Conservation (phyloP, 441 rosid genomes). For the Aleurites moluccanus region DNA sequence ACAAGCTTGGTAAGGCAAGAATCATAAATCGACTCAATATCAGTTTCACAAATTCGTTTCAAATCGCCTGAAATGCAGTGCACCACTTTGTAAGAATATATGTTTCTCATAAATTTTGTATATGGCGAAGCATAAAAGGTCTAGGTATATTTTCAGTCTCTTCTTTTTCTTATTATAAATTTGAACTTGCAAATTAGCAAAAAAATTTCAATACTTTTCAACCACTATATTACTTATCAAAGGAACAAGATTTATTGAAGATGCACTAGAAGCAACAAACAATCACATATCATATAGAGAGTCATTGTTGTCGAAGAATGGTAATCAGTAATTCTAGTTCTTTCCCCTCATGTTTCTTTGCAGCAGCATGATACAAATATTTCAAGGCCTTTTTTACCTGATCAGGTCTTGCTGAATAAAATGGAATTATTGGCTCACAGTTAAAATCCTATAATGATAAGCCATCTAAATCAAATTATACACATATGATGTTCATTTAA, state of each 20-base stretch:
- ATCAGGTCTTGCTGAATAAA: constrained; percentile 40
- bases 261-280: neutral
- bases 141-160: too few relatives aligned
- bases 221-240: too few relatives aligned
- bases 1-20: constrained; percentile 18
- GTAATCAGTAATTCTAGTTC: constrained; percentile 43
- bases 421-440: constrained; percentile 39
- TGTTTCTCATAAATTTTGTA: too few relatives aligned
- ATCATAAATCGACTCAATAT: constrained; percentile 12
- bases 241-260: too few relatives aligned
- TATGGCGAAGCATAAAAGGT: too few relatives aligned
- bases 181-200: too few relatives aligned
- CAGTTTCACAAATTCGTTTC: constrained; percentile 18
- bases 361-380: constrained; percentile 29
- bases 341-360: constrained; percentile 35
- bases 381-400: constrained; percentile 38
- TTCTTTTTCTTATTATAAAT: too few relatives aligned
- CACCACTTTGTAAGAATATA: neutral
- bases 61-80: constrained; percentile 8
- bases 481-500: neutral
- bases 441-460: constrained; percentile 31
- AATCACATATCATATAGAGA: constrained; percentile 39
- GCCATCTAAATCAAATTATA: neutral
- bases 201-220: too few relatives aligned
- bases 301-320: constrained; percentile 45